phyloP scores from a whole-genome alignment of 352 stramenopile species.

The Pythium rhizo-oryzae region DNA sequence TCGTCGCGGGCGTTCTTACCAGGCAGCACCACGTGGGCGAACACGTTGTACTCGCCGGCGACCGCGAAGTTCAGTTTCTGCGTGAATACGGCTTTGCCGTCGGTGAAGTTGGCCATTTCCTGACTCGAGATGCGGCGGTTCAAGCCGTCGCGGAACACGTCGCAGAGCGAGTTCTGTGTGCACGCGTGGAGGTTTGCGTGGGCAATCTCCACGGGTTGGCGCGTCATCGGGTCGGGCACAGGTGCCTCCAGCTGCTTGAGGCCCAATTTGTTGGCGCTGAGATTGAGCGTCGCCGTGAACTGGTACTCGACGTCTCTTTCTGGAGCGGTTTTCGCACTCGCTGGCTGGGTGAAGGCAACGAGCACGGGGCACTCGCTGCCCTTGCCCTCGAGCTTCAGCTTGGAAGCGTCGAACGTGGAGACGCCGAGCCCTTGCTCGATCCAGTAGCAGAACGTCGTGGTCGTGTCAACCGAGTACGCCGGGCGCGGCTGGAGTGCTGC shows the following conservation, averaged over 20 bases:
- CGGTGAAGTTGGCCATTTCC: conserved; percentile 81
- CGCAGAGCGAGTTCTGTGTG: conserved; percentile 63
- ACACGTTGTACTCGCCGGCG: conserved; percentile 68
- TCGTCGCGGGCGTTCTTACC: conserved; percentile 50
- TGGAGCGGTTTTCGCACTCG: conserved; percentile 22
- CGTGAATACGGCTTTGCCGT: conserved; percentile 56
- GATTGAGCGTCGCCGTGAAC: conserved; percentile 77
- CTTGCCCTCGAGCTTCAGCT: conserved; percentile 52
- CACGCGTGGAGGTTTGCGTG: conserved; percentile 83
- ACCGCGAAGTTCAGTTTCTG: conserved; percentile 58
- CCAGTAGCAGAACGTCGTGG: conserved; percentile 83
- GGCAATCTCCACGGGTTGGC: conserved; percentile 62
- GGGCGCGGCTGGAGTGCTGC: not conserved
- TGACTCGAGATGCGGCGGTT: conserved; percentile 71
- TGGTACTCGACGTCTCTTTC: conserved; percentile 55
- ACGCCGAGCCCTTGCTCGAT: conserved; percentile 76
- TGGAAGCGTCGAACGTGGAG: conserved; percentile 70
- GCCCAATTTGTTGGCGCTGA: conserved; percentile 67
- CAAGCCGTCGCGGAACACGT: conserved; percentile 68
- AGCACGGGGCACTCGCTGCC: conserved; percentile 59
- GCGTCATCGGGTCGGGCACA: conserved; percentile 56
- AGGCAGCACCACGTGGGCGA: conserved; percentile 75
- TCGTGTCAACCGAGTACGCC: not conserved
- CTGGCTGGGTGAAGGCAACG: conserved; percentile 51
- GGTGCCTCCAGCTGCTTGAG: conserved; percentile 60